These are phyloP conservation scores for Catenaria anguillulae DNA, from an alignment of 371 early-diverging fungal genomes.

Conservation along the genomic window DNA sequence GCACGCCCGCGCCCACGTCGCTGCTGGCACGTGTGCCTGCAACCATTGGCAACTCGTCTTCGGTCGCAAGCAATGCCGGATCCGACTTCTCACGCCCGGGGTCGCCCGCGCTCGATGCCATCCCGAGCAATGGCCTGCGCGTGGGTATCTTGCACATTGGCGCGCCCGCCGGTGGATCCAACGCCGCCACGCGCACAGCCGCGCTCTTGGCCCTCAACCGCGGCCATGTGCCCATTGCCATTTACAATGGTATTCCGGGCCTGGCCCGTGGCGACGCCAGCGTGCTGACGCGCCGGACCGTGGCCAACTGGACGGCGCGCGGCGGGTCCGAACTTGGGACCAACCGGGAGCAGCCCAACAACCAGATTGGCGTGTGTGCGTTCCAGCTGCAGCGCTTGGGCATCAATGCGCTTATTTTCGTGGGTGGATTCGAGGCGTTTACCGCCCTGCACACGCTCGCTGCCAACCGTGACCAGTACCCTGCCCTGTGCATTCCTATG, in stretches of 20 bases:
- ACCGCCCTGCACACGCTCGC: conserved; percentile 58
- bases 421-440: conserved; percentile 94
- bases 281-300: conserved; percentile 67
- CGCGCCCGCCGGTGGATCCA: conserved; percentile 97
- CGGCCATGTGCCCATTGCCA: conserved; percentile 68
- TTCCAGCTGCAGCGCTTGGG: conserved; percentile 78
- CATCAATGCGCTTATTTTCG: conserved; percentile 74
- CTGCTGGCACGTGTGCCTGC: no score
- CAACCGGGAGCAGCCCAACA: conserved; percentile 72
- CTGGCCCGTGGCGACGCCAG: conserved; percentile 60
- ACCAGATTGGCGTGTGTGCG: conserved; percentile 63
- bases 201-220: conserved; percentile 74
- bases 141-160: conserved; percentile 91
- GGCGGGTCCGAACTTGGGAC: conserved; percentile 96
- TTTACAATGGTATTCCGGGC: conserved; percentile 92
- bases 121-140: conserved; percentile 35
- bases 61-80: not conserved
- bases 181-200: conserved; percentile 82
- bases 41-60: no score
- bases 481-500: conserved; percentile 82
- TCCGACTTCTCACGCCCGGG: not conserved
- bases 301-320: conserved; percentile 73
- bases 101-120: not conserved
- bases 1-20: not conserved
- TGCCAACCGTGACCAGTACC: conserved; percentile 51